Evolutionary conservation across 345 rosid species (phyloP), one percentile per base, ranked within the genome.

Genomic region (Rhizophora mangle): DNA sequence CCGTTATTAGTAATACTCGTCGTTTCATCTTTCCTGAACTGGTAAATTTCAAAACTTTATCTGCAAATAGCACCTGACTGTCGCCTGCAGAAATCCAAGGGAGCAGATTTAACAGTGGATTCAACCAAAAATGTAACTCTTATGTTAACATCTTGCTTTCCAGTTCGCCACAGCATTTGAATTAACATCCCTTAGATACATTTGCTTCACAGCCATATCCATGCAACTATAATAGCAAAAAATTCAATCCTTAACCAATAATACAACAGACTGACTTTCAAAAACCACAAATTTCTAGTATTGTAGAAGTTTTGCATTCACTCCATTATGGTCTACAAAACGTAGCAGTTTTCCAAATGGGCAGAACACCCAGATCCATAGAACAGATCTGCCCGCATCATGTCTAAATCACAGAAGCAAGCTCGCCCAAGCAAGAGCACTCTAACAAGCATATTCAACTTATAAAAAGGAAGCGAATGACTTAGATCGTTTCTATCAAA

Each of bases 41-140:
- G 32, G 97, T 92, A 80, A 92, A 87, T 86, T 90, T 92, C 89
- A 92, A 74, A 39, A 96, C 87, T 73, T 90, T 96, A 82, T 92
- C 99, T 30, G 97, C 98, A 76, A 96, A 92, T 19, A 89, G 84
- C 36, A 96, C 85, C 61, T 78, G 79, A 31, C 72, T 87, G 70
- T 92, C 99, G 61, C 99, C 99, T 92, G 81, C 36, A 74, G 55
- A 67, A 60, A 52, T 10, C 22, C 31, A 49, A 65, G 18, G 58
- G 6, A 46, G 30, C 24, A 34, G 0, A 34, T 55, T 62, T 54
- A 20, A 31, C 54, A 53, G 55, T 56, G 54, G 3, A 5, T 7
- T 55, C 6, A 29, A 29, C 37, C 19, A 37, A 29, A 34, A 56
- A 67, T 22, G 10, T 36, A 60, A 15, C 27, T 43, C 54, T 21